These are phyloP conservation scores for Micractinium sp. DNA, from an alignment of 139 green algal genomes.

Conservation along the genomic window DNA sequence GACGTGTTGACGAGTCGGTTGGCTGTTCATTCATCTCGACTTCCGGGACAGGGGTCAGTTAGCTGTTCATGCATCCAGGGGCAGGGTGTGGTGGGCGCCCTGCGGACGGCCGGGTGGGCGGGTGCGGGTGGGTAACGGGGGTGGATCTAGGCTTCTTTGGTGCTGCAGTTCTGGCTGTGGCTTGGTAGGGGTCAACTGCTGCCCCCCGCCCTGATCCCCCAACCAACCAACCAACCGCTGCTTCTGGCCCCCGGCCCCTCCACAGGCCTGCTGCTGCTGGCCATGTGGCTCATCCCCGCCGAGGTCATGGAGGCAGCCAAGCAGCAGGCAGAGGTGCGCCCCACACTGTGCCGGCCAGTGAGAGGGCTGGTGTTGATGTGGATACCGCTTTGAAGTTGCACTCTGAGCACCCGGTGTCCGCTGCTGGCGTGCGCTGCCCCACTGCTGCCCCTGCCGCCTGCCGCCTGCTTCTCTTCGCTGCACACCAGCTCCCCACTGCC, in stretches of 20 bases:
- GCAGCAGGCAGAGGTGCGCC: conserved; percentile 21
- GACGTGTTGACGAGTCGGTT: neutral
- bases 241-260: neutral
- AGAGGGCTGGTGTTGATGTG: neutral
- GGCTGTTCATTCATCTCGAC: neutral
- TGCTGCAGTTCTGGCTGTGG: neutral
- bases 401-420: neutral
- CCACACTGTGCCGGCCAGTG: neutral
- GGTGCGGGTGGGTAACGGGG: no score
- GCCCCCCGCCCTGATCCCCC: neutral
- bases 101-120: no score
- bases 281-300: neutral
- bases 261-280: conserved; percentile 21
- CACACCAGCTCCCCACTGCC: neutral
- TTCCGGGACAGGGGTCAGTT: no score
- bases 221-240: neutral
- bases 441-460: neutral
- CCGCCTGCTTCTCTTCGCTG: neutral
- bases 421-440: neutral
- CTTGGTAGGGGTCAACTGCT: neutral
- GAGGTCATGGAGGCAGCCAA: neutral
- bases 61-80: no score
- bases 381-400: neutral
- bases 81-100: no score
- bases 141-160: no score